phyloP scores from a whole-genome alignment of 306 rosid species.

The Casuarina glauca region DNA sequence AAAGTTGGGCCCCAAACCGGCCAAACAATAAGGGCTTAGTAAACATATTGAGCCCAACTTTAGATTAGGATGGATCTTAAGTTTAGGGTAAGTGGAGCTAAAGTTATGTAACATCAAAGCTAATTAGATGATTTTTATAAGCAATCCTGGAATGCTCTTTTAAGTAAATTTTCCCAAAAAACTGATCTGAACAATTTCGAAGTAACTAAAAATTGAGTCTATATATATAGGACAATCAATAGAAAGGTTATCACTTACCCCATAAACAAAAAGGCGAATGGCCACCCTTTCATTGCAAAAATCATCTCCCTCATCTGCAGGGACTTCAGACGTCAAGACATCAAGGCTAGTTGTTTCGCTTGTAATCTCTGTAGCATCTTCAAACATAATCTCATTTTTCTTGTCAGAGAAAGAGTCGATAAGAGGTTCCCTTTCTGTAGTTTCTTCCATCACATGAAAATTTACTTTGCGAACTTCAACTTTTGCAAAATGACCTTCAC shows the following conservation, averaged over 20 bases:
- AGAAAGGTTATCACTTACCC: conserved; percentile 60
- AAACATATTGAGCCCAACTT: no score
- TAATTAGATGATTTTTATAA: no score
- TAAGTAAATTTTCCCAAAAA: neutral
- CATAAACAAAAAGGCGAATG: conserved; percentile 73
- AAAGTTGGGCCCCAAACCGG: no score
- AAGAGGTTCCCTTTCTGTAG: conserved; percentile 32
- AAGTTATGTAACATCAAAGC: no score
- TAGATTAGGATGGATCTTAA: no score
- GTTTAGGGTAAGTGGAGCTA: no score
- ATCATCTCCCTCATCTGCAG: conserved; percentile 45
- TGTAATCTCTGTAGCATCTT: conserved; percentile 34
- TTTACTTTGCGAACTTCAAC: conserved; percentile 80
- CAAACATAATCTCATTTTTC: conserved; percentile 39
- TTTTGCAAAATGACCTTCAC: conserved; percentile 69
- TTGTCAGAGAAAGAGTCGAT: conserved; percentile 36
- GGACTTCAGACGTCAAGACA: conserved; percentile 39
- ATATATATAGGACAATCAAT: conserved; percentile 4
- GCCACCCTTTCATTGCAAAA: conserved; percentile 43
- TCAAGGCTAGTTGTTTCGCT: conserved; percentile 39
- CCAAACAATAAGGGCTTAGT: no score
- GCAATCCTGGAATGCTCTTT: neutral
- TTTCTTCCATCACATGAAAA: conserved; percentile 50
- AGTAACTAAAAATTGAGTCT: neutral
- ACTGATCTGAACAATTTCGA: neutral